Percentiles rank a stretch among this genome's conserved stretches.
Evolutionary conservation across 2,329 filamentous ascomycete genomes (phyloP).

Genomic region (Davidsoniella eucalypti): DNA sequence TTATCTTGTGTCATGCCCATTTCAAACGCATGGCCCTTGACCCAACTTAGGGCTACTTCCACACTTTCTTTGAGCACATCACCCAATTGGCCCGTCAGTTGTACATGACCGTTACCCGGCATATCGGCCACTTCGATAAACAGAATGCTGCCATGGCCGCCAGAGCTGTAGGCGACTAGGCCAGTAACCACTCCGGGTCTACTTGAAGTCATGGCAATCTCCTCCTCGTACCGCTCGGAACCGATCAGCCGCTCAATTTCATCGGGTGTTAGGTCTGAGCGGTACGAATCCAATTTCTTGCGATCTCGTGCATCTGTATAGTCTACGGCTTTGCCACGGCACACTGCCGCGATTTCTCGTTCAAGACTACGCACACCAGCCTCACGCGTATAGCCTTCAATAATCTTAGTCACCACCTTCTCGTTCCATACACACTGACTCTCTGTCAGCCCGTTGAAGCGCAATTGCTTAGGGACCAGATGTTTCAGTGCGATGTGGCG

Average conservation of each 20-base stretch:
- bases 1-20: constrained; percentile 68
- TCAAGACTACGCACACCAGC: constrained; percentile 92
- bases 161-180: constrained; percentile 83
- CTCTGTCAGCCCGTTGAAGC: constrained; percentile 65
- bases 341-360: constrained; percentile 86
- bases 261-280: constrained; percentile 52
- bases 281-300: constrained; percentile 52
- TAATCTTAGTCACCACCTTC: constrained; percentile 85
- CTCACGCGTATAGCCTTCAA: constrained; percentile 91
- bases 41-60: constrained; percentile 91
- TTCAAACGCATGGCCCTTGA: constrained; percentile 88
- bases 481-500: constrained; percentile 84
- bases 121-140: constrained; percentile 98
- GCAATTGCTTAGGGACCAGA: constrained; percentile 90
- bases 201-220: constrained; percentile 65
- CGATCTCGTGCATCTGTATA: constrained; percentile 79
- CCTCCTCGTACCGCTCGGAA: constrained; percentile 85
- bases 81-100: constrained; percentile 89
- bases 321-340: constrained; percentile 87
- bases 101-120: constrained; percentile 81
- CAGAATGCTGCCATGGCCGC: constrained; percentile 85
- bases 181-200: constrained; percentile 90
- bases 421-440: constrained; percentile 62
- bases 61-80: constrained; percentile 95
- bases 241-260: constrained; percentile 86